Conservation (phyloP, 495 filamentous ascomycete species). For the Chaetomium tenue region DNA sequence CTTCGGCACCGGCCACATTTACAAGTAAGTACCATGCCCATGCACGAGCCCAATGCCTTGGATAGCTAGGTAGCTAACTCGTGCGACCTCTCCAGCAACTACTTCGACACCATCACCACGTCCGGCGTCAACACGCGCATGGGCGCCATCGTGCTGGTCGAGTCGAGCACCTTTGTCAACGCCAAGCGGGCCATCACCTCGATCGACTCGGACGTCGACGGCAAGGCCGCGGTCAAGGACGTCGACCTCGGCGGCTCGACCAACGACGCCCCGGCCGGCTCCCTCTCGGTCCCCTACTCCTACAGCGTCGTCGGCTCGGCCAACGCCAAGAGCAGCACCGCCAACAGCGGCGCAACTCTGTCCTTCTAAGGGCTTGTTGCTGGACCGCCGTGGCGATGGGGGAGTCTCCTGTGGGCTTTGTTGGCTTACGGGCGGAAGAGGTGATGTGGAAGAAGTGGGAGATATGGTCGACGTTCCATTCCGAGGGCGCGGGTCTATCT, state of each 20-base stretch:
- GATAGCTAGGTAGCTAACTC: background rate
- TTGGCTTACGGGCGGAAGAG: too few relatives aligned
- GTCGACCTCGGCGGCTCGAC: slow-evolving; percentile 11
- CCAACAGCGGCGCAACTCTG: background rate
- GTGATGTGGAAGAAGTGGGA: too few relatives aligned
- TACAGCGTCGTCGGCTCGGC: slow-evolving; percentile 9
- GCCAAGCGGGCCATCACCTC: slow-evolving; percentile 10
- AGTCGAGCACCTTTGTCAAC: slow-evolving; percentile 11
- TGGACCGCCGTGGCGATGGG: background rate
- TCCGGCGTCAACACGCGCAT: slow-evolving; percentile 15
- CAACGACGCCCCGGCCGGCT: slow-evolving; percentile 3
- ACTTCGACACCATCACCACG: background rate
- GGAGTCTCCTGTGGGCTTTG: background rate
- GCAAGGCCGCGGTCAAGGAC: slow-evolving; percentile 1
- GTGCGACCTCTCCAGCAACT: background rate
- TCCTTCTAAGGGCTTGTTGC: background rate
- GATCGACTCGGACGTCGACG: slow-evolving; percentile 10
- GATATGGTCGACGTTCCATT: too few relatives aligned
- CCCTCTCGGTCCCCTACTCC: background rate
- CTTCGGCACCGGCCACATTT: slow-evolving; percentile 8
- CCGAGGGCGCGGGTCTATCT: too few relatives aligned
- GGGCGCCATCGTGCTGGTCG: slow-evolving; percentile 3
- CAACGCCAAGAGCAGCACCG: slow-evolving; percentile 7
- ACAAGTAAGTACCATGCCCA: background rate
- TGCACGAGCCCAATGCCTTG: background rate